These are phyloP conservation scores for Dactylellina haptotyla DNA, from an alignment of 2,329 filamentous ascomycete genomes.

Conservation along the genomic window DNA sequence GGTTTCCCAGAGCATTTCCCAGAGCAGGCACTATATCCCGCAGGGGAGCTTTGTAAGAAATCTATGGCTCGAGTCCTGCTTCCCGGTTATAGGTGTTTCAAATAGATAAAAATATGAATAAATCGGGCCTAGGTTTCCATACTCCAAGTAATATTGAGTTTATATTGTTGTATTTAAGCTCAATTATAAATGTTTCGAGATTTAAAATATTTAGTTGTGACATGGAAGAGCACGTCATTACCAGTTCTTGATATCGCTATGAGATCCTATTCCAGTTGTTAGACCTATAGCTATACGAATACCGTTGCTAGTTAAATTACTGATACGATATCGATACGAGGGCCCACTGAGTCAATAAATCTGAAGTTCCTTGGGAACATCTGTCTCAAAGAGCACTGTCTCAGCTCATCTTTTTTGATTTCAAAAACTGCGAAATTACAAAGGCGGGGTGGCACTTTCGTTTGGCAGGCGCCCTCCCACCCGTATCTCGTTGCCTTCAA, in stretches of 20 bases:
- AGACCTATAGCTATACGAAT: neutral
- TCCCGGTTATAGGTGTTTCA: slow-evolving; percentile 47
- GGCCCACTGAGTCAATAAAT: slow-evolving; percentile 4
- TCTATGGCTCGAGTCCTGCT: slow-evolving; percentile 35
- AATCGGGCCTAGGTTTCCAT: slow-evolving; percentile 38
- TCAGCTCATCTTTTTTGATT: slow-evolving; percentile 4
- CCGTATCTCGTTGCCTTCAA: slow-evolving; percentile 32
- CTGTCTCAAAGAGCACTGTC: slow-evolving; percentile 11
- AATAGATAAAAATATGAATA: slow-evolving; percentile 30
- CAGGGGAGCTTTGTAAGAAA: neutral
- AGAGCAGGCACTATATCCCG: neutral
- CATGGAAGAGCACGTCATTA: slow-evolving; percentile 29
- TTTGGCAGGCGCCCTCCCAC: slow-evolving; percentile 5
- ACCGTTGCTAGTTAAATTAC: slow-evolving; percentile 20
- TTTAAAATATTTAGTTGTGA: slow-evolving; percentile 40
- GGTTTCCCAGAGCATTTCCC: neutral
- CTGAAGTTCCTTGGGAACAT: slow-evolving; percentile 9
- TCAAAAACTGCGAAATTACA: slow-evolving; percentile 17
- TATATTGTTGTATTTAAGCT: neutral
- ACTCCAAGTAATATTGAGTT: slow-evolving; percentile 10
- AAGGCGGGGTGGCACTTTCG: slow-evolving; percentile 39
- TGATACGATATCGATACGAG: slow-evolving; percentile 47
- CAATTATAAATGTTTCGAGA: slow-evolving; percentile 53
- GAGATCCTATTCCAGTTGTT: neutral
- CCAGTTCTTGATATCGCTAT: neutral